A percentile compares a stretch with the other conserved stretches of the same genome.
These are phyloP conservation scores for Cladochytrium replicatum DNA, from an alignment of 192 early-diverging fungal species.

Conservation along the genomic window DNA sequence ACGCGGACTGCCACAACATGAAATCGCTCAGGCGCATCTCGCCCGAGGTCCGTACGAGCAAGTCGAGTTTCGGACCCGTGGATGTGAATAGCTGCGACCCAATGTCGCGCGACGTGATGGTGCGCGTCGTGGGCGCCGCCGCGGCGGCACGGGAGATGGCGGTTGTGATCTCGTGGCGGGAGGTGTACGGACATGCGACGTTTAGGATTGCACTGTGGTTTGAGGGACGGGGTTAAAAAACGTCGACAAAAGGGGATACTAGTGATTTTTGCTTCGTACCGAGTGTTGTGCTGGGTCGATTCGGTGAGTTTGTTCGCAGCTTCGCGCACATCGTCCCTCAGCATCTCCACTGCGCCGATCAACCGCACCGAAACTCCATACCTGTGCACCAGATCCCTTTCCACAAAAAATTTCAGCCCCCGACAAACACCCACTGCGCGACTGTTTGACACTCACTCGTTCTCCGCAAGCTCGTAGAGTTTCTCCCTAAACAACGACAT, in stretches of 20 bases:
- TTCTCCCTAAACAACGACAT: constrained; percentile 73
- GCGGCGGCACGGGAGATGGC: constrained; percentile 34
- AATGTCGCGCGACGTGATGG: constrained; percentile 84
- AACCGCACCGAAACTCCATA: constrained; percentile 71
- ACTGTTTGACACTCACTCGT: constrained; percentile 41
- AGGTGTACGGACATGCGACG: constrained; percentile 86
- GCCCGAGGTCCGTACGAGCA: constrained; percentile 89
- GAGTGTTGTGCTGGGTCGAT: constrained; percentile 40
- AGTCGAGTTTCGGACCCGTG: constrained; percentile 58
- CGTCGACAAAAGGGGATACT: background rate
- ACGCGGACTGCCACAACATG: constrained; percentile 77
- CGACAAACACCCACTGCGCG: background rate
- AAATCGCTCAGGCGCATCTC: constrained; percentile 92
- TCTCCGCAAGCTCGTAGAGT: constrained; percentile 61
- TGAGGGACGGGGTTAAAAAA: background rate
- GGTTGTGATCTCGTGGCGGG: constrained; percentile 78
- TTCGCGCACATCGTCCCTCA: constrained; percentile 54
- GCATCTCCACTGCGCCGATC: constrained; percentile 59
- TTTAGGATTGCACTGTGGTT: constrained; percentile 61
- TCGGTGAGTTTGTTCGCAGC: constrained; percentile 56
- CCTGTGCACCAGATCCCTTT: constrained; percentile 61
- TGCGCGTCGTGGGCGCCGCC: constrained; percentile 59
- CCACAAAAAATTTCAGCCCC: background rate
- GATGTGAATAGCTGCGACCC: constrained; percentile 61
- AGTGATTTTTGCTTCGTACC: constrained; percentile 4